Base-by-base conservation (phyloP, 306 rosid species). In the Fagus crenata region DNA sequence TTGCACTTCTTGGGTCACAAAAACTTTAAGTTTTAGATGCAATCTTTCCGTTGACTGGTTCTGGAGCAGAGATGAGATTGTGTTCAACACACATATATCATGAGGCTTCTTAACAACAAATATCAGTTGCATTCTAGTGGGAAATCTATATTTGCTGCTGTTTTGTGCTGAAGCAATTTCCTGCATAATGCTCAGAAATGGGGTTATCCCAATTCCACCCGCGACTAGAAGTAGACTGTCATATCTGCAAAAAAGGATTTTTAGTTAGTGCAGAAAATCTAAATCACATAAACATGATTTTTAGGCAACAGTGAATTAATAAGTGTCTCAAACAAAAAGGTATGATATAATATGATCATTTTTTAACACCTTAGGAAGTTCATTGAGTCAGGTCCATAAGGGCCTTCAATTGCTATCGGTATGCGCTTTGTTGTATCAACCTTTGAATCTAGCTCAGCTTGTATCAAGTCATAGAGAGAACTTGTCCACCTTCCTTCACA, bases 121-220 rank as follows among this genome's bases (percentile, higher is more conserved):
- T 71, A 95, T 81, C 13, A 92, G 96, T 9, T 90, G 87, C 33
- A 90, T 78, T 78, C 84, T 84, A 3, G 87, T 78, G 11, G 91
- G 92, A 78, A 82, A 53, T 73, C 80, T 42, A 36, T 67, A 72
- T 65, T 60, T 75, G 76, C 78, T 55, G 54, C 78, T 53, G 40
- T 71, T 76, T 43, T 49, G 72, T 71, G 81, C 67, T 18, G 92
- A 86, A 78, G 82, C 79, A 65, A 83, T 78, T 83, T 95, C 97
- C 46, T 86, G 87, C 80, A 95, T 77, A 82, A 92, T 85, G 89
- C 98, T 95, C 70, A 89, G 87, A 87, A 90, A 85, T 54, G 97
- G 96, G 75, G 98, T 89, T 82, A 95, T 77, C 69, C 96, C 98
- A 71, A 91, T 90, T 78, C 97, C 98, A 71, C 98, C 96, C 6